Evolutionary conservation across 768 basidiomycete genomes (phyloP), one percentile per base, ranked within the genome.

Genomic region (Leucocoprinus sp.): DNA sequence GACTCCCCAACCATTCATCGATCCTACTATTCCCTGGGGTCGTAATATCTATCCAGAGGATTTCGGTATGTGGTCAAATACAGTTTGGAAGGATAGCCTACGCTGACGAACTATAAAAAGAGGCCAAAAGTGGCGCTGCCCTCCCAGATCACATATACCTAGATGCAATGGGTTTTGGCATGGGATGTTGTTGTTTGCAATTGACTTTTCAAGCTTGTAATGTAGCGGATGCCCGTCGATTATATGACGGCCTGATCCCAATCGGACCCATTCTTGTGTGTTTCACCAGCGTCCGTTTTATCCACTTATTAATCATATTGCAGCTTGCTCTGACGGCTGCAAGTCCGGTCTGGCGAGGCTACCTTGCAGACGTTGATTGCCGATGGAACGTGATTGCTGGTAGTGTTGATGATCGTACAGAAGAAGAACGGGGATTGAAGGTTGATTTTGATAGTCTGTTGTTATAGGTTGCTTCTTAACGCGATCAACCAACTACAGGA

Each of bases 101-200:
- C 22, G 33, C 37, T 43, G 14, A 46, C 42, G 42, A 50, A 26
- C 28, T 31, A 14, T 18, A 49, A 88, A 92, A 96, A 88, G 92
- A 96, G 71, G 93, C 93, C 0, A 88, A 82, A 64, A 74, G 81
- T 51, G 93, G 93, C 2, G 91, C 93, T 4, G 93, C 93, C 12
- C 72, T 90, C 27, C 69, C 72, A 24, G 82, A 95, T 60, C 93
- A 98, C 62, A 89, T 99, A 52, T 98, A 98, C 61, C 76, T 98
- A 71, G 96, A 99, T 62, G 93, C 96, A 7, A 98, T 98, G 96
- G 95, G 93, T 22, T 99, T 99, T 62, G 96, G 96, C 37, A 99
- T 98, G 96, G 96, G 96, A 5, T 98, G 95, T 54, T 95, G 91
- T 57, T 98, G 96, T 63, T 71, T 99, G 42, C 96, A 99, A 57